These are phyloP conservation scores for Macrolepiota fuliginosa DNA, from an alignment of 768 basidiomycete species.

Conservation along the genomic window DNA sequence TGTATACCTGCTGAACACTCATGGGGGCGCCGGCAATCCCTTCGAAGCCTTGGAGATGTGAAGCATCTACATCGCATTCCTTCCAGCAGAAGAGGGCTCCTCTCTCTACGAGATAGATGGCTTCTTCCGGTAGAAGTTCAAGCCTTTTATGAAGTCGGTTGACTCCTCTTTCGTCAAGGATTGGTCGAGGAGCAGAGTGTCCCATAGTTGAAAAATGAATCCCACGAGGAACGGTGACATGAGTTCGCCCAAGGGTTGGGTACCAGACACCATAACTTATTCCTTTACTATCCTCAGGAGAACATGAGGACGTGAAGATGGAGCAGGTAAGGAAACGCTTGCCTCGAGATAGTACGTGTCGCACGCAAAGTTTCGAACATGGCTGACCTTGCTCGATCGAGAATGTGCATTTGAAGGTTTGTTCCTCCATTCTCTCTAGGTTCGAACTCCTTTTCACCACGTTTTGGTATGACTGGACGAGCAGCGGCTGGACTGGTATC, in stretches of 20 bases:
- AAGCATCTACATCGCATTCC: constrained; percentile 30
- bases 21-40: constrained; percentile 67
- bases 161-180: constrained; percentile 28
- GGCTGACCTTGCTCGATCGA: constrained; percentile 77
- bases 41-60: constrained; percentile 32
- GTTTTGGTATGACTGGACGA: constrained; percentile 84
- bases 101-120: constrained; percentile 89
- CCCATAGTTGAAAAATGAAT: constrained; percentile 82
- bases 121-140: constrained; percentile 93
- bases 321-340: constrained; percentile 18
- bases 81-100: constrained; percentile 88
- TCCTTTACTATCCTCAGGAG: constrained; percentile 50
- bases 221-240: constrained; percentile 76
- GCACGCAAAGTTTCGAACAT: constrained; percentile 84
- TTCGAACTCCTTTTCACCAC: constrained; percentile 98
- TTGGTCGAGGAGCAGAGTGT: constrained; percentile 60
- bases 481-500: constrained; percentile 33
- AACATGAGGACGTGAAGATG: not conserved
- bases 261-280: constrained; percentile 84
- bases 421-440: constrained; percentile 67
- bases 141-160: constrained; percentile 59
- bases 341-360: constrained; percentile 77
- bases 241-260: constrained; percentile 57
- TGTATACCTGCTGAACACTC: constrained; percentile 88
- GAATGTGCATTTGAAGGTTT: constrained; percentile 74